These are phyloP conservation scores for Imleria badia DNA, from an alignment of 768 basidiomycete genomes.

Conservation along the genomic window DNA sequence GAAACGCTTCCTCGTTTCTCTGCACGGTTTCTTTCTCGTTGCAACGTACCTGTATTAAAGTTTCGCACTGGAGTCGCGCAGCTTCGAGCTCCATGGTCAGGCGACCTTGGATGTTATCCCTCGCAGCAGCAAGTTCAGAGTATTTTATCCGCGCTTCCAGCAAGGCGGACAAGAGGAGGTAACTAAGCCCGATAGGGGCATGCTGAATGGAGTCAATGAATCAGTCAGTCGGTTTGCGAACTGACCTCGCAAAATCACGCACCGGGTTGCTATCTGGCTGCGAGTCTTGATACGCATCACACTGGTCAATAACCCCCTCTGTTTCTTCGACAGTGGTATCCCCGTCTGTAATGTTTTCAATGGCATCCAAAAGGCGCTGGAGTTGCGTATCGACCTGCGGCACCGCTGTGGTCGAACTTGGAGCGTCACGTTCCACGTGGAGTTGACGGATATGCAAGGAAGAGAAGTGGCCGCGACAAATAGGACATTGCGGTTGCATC, in stretches of 20 bases:
- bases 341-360: background rate
- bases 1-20: background rate
- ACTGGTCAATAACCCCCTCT: background rate
- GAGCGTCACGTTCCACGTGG: background rate
- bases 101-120: background rate
- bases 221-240: background rate
- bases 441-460: background rate
- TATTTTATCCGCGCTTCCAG: background rate
- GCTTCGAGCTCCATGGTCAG: background rate
- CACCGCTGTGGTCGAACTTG: background rate
- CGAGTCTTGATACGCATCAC: background rate
- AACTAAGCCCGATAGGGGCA: background rate
- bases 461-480: slow-evolving; percentile 8
- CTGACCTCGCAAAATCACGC: background rate
- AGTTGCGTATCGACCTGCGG: background rate
- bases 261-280: background rate
- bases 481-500: slow-evolving; percentile 9
- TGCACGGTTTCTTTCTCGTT: background rate
- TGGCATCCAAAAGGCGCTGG: background rate
- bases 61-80: background rate
- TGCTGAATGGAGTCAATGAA: background rate
- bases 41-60: background rate
- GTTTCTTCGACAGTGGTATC: slow-evolving; percentile 6
- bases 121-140: background rate
- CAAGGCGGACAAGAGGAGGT: background rate